Evolutionary conservation across 148 eudicot genomes (phyloP).

Genomic region (Oxyria digyna): DNA sequence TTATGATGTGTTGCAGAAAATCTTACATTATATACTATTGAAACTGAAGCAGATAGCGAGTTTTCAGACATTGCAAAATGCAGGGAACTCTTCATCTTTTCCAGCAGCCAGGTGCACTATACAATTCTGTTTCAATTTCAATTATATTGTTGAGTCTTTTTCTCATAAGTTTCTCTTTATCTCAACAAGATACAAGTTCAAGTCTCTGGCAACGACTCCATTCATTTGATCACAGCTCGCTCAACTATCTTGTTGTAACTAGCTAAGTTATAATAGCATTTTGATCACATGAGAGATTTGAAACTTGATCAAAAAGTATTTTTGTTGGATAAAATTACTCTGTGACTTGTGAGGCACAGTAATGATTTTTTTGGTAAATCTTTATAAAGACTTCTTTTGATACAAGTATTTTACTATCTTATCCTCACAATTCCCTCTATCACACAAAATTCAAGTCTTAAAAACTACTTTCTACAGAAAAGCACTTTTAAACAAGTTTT

Average conservation of each 20-base stretch:
- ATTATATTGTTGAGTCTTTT: not conserved
- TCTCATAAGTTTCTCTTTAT: not conserved
- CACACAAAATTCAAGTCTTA: too few relatives aligned
- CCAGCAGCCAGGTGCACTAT: conserved; percentile 33
- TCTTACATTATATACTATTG: not conserved
- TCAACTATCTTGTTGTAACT: not conserved
- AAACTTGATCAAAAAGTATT: too few relatives aligned
- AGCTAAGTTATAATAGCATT: not conserved
- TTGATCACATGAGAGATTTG: not conserved
- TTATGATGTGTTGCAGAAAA: not conserved
- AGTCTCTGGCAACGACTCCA: not conserved
- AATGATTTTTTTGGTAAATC: too few relatives aligned
- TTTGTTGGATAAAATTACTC: too few relatives aligned
- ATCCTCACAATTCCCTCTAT: too few relatives aligned
- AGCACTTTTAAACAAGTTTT: too few relatives aligned
- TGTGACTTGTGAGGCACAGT: too few relatives aligned
- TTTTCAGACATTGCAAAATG: conserved; percentile 30
- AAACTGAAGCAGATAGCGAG: conserved; percentile 40
- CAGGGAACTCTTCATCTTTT: conserved; percentile 42
- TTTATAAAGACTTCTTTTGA: too few relatives aligned
- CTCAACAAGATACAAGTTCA: not conserved
- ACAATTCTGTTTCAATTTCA: not conserved
- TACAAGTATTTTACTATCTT: too few relatives aligned
- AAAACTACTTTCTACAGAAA: too few relatives aligned
- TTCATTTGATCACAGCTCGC: not conserved